These are phyloP conservation scores for Neohortaea acidophila DNA, from an alignment of 495 filamentous ascomycete genomes.

Conservation along the genomic window DNA sequence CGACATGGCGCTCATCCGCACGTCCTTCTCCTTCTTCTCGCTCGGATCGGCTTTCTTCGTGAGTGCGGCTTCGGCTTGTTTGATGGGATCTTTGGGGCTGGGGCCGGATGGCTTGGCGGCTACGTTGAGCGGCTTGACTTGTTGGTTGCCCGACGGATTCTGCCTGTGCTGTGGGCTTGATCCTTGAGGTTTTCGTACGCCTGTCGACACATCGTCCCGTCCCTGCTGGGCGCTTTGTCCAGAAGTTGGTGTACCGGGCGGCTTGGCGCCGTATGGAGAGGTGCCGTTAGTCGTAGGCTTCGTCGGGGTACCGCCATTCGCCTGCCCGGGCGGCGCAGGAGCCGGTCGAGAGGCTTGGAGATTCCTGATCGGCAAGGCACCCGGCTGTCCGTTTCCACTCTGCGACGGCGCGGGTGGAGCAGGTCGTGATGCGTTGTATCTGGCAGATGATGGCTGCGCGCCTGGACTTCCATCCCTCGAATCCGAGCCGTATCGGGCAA, in stretches of 20 bases:
- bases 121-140: conserved; percentile 79
- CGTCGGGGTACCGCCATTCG: conserved; percentile 20
- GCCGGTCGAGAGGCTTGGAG: conserved; percentile 42
- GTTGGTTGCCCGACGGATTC: conserved; percentile 20
- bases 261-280: conserved; percentile 7
- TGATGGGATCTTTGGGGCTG: conserved; percentile 22
- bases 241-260: conserved; percentile 5
- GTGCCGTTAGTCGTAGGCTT: conserved; percentile 13
- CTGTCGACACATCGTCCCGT: conserved; percentile 9
- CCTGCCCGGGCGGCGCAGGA: conserved; percentile 37
- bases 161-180: conserved; percentile 2
- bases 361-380: conserved; percentile 31
- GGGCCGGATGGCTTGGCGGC: conserved; percentile 55
- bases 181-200: conserved; percentile 19
- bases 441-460: conserved; percentile 22
- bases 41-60: conserved; percentile 64
- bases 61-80: conserved; percentile 53
- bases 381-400: conserved; percentile 30
- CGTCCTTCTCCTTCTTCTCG: conserved; percentile 71
- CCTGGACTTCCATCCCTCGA: conserved; percentile 28
- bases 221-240: conserved; percentile 10
- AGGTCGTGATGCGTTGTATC: conserved; percentile 71
- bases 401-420: conserved; percentile 45
- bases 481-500: conserved; percentile 41
- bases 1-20: conserved; percentile 93